Percentiles rank a stretch among this genome's conserved stretches.
These are phyloP conservation scores for Castanopsis chinensis DNA, from an alignment of 306 rosid genomes.

Conservation along the genomic window DNA sequence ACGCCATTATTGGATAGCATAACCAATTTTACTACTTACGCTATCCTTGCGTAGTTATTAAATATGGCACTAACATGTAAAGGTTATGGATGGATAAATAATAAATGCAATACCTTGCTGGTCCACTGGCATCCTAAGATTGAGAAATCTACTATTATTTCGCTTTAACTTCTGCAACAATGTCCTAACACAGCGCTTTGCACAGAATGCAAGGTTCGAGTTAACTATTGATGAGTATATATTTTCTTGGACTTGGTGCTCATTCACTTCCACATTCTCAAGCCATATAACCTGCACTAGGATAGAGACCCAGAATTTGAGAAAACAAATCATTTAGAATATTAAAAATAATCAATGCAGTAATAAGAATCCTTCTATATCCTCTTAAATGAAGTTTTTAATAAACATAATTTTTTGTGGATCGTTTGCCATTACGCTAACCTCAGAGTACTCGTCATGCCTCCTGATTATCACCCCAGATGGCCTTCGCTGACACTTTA, in stretches of 20 bases:
- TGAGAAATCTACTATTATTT: neutral
- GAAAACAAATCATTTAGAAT: neutral
- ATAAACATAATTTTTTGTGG: neutral
- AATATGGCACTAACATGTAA: no score
- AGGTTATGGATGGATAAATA: no score
- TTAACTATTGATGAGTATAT: slow-evolving; percentile 2
- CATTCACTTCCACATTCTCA: slow-evolving; percentile 29
- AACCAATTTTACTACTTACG: no score
- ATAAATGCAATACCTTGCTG: neutral
- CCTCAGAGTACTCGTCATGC: slow-evolving; percentile 19
- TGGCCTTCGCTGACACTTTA: slow-evolving; percentile 23
- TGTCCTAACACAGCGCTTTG: slow-evolving; percentile 9
- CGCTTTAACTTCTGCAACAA: slow-evolving; percentile 7
- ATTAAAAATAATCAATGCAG: neutral
- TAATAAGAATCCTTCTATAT: neutral
- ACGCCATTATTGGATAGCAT: no score
- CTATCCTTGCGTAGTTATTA: no score
- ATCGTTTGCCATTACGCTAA: neutral
- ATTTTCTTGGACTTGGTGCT: neutral
- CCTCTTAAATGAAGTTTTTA: neutral
- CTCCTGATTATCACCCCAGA: slow-evolving; percentile 29
- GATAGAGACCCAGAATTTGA: neutral
- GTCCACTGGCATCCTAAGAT: neutral
- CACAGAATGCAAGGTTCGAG: slow-evolving; percentile 15
- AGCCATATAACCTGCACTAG: slow-evolving; percentile 28